Base-by-base conservation (phyloP, 2,329 filamentous ascomycete species). In the Helotiales sp. region DNA sequence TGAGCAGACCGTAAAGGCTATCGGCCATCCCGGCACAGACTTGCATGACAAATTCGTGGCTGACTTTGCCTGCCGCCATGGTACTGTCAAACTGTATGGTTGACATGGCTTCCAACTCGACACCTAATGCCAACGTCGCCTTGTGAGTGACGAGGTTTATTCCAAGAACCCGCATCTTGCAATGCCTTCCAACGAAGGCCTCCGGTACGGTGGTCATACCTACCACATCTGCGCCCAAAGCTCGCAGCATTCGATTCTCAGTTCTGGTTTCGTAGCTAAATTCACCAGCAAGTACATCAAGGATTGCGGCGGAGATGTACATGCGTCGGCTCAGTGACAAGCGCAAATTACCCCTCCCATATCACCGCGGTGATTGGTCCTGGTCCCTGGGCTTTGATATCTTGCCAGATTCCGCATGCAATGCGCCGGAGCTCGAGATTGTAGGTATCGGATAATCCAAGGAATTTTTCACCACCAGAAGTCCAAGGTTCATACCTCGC, bases 121-220 rank as follows among this genome's bases (percentile, higher is more conserved):
- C n/a, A n/a, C n/a, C n/a, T n/a, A n/a, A n/a, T n/a, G n/a, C n/a
- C n/a, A n/a, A n/a, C n/a, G n/a, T n/a, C n/a, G n/a, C 81, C 25
- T 78, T 81, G 70, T 89, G 88, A 15, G 86, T 88, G 22, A 88
- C 85, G 48, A 89, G 72, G 67, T 84, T 87, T 67, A 88, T 80
- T 5, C 84, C 86, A 34, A 88, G 73, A 6, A 89, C 81, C 27
- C 80, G 76, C 64, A 88, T 79, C n/a, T 81, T 82, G 54, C 77
- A 80, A 69, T 89, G 86, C 62, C 86, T 77, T 30, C 85, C 85
- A 15, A 85, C 83, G 50, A 88, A 80, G 52, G 88, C 85, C 67
- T 89, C 86, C 7, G 86, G 86, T 27, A 88, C 84, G 0, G 86
- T 88, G 30, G 83, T 87, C 86, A 89, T 88, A 13, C 85, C 85